phyloP scores from a whole-genome alignment of 352 stramenopile species.

The Globisporangium iwayamae region DNA sequence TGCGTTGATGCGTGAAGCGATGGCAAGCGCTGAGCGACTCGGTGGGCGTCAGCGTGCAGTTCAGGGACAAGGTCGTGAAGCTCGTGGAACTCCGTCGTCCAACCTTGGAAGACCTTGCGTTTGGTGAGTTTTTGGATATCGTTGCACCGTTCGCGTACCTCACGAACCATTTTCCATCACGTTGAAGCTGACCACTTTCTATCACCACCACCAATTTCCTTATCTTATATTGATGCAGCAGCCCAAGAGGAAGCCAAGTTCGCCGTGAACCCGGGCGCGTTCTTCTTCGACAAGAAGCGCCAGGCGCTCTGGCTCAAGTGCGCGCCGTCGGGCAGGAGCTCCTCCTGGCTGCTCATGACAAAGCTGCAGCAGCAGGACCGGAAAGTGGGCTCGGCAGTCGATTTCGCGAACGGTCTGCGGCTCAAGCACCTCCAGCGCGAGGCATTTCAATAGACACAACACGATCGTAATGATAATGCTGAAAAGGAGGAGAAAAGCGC shows the following conservation, averaged over 20 bases:
- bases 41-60: constrained; percentile 63
- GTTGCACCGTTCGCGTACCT: background rate
- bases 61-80: constrained; percentile 65
- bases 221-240: background rate
- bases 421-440: constrained; percentile 60
- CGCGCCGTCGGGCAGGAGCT: constrained; percentile 10
- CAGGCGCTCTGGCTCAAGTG: constrained; percentile 74
- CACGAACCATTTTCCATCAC: background rate
- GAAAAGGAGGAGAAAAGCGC: background rate
- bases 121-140: constrained; percentile 3
- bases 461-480: background rate
- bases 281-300: constrained; percentile 75
- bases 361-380: constrained; percentile 65
- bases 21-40: constrained; percentile 80
- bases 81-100: constrained; percentile 58
- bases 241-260: constrained; percentile 13
- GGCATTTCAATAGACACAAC: constrained; percentile 28
- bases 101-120: constrained; percentile 32
- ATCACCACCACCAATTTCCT: background rate
- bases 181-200: background rate
- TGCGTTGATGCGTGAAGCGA: constrained; percentile 23
- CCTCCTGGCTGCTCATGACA: constrained; percentile 62
- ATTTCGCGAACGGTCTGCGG: constrained; percentile 81
- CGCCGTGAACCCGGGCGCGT: constrained; percentile 29
- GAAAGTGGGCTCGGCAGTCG: constrained; percentile 54